These are phyloP conservation scores for Cardamine occulta DNA, from an alignment of 345 rosid species.

Conservation along the genomic window DNA sequence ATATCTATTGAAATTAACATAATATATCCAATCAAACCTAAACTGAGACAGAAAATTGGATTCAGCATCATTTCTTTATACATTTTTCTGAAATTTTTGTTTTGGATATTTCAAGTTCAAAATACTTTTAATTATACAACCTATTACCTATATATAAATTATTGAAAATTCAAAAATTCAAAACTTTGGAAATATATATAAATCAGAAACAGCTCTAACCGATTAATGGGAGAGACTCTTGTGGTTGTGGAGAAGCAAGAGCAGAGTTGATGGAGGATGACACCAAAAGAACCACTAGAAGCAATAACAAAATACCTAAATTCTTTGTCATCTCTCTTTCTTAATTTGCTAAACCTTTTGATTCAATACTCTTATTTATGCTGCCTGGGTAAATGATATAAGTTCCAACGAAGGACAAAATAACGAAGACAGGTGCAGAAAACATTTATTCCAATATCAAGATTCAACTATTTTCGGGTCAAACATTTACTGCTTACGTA, in stretches of 20 bases:
- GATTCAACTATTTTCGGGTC: neutral
- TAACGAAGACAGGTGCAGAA: neutral
- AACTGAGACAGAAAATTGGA: neutral
- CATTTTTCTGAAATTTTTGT: neutral
- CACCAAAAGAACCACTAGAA: constrained; percentile 17
- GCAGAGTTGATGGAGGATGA: neutral
- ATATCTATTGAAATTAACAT: neutral
- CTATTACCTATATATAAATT: neutral
- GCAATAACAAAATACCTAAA: neutral
- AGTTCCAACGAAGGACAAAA: neutral
- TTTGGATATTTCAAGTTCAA: neutral
- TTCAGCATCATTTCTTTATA: too few relatives aligned
- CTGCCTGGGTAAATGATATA: neutral
- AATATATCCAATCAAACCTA: too few relatives aligned
- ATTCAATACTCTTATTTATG: neutral
- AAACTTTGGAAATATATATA: neutral
- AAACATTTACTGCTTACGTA: neutral
- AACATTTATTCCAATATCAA: constrained; percentile 4
- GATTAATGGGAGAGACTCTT: neutral
- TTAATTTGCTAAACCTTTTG: constrained; percentile 4
- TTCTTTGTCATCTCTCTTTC: constrained; percentile 18
- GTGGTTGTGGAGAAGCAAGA: constrained; percentile 5
- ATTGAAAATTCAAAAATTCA: neutral
- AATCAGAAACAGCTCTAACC: neutral
- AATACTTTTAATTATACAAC: neutral